Evolutionary conservation across 495 filamentous ascomycete genomes (phyloP).

Genomic region (Hyaloscypha variabilis): DNA sequence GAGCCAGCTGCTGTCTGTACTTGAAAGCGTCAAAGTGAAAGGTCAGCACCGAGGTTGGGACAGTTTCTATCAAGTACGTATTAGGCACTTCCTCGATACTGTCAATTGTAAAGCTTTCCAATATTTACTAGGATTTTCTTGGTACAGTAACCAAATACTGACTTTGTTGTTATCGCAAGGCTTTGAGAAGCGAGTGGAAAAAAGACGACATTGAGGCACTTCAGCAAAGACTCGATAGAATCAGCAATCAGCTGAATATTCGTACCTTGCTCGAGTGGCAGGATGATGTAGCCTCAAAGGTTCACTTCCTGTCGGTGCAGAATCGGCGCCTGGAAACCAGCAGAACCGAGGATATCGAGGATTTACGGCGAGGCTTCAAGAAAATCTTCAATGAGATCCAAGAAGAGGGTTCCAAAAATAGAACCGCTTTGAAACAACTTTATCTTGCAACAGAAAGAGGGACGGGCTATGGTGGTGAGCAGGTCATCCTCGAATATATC

Average conservation of each 20-base stretch:
- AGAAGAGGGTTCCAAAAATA: not conserved
- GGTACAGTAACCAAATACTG: no score
- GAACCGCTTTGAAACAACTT: not conserved
- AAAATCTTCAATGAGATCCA: not conserved
- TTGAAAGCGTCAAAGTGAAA: slow-evolving; percentile 1
- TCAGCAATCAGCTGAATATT: not conserved
- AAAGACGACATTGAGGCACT: not conserved
- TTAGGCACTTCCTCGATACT: no score
- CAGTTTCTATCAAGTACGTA: not conserved
- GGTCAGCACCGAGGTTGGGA: not conserved
- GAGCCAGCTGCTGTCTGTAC: not conserved
- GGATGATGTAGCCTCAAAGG: not conserved
- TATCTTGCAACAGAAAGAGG: not conserved
- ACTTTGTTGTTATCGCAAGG: not conserved
- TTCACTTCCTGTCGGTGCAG: not conserved
- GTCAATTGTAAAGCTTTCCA: no score
- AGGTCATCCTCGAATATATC: slow-evolving; percentile 24
- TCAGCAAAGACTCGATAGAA: not conserved
- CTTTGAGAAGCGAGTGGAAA: not conserved
- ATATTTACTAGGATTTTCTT: no score
- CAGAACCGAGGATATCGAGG: not conserved
- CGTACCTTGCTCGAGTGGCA: not conserved
- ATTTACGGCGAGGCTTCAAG: not conserved
- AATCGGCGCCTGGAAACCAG: slow-evolving; percentile 1
- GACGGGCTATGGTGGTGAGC: not conserved